Evolutionary conservation across 2,329 filamentous ascomycete genomes (phyloP), one percentile per base, ranked within the genome.

Genomic region (Alternaria alternata): DNA sequence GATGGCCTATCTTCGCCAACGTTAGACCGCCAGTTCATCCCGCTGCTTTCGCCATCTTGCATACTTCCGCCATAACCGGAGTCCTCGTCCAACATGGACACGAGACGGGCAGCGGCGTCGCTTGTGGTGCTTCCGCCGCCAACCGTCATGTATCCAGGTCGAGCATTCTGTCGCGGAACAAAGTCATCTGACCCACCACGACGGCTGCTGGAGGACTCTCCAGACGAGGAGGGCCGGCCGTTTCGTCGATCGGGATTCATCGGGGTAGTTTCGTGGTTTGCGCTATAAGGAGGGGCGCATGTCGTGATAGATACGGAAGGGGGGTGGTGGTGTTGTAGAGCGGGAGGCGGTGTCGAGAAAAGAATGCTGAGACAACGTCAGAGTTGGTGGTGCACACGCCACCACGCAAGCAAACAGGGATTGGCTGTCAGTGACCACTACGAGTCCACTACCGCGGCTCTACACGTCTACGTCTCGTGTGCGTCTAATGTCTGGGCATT

Each of bases 41-140:
- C 74, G 72, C 79, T 79, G 66, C 86, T 86, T 53, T 91, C 91
- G 61, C 88, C 89, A 54, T 82, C 80, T 30, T 86, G 83, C 51
- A 91, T 84, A 76, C 92, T 97, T 44, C 91, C 91, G 56, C 93
- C 94, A 74, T 98, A 98, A 7, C 94, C 95, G 18, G 94, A 98
- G 77, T 99, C 95, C 59, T 88, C 83, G 63, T 96, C 92, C 56
- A 98, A 83, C 70, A 96, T 87, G 18, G 89, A 88, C 79, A 95
- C 92, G 39, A 98, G 84, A 56, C 89, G 89, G 30, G 91, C 87
- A 38, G 93, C 94, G 76, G 92, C 92, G 74, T 93, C 89, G 43
- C 58, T 61, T 20, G 94, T 94, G 22, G 91, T 89, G 55, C 89
- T 89, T 54, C 94, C 94, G 67, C 85, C 88, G 59, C 94, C 94